Percentiles rank a stretch among this genome's conserved stretches.
phyloP scores from a whole-genome alignment of 768 basidiomycete genomes.

The Suillus lakei region DNA sequence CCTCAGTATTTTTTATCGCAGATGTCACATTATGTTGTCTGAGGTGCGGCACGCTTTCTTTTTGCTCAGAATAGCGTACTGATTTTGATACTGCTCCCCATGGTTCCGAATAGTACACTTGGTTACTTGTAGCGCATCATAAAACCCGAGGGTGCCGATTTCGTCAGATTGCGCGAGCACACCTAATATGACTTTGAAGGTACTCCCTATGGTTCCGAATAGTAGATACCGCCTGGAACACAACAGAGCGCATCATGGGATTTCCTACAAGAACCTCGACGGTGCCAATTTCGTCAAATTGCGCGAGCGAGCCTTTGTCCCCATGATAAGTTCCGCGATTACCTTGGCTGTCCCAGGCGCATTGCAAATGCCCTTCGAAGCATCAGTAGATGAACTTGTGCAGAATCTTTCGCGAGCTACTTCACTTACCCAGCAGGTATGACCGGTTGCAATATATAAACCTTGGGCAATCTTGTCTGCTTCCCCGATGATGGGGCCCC shows the following conservation, averaged over 20 bases:
- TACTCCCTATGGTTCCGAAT: background rate
- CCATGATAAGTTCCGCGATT: conserved; percentile 72
- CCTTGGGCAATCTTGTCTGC: conserved; percentile 60
- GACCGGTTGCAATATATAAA: conserved; percentile 75
- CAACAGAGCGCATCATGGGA: background rate
- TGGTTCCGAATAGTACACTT: background rate
- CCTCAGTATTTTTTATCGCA: background rate
- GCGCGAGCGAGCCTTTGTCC: conserved; percentile 64
- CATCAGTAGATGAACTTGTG: conserved; percentile 11
- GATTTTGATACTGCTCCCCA: background rate
- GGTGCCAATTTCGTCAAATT: conserved; percentile 55
- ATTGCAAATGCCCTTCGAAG: conserved; percentile 71
- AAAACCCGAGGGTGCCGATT: conserved; percentile 44
- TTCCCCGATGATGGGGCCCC: conserved; percentile 76
- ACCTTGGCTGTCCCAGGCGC: conserved; percentile 84
- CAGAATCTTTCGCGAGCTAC: conserved; percentile 2
- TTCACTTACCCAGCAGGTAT: conserved; percentile 74
- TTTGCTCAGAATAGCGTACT: background rate
- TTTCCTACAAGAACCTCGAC: conserved; percentile 36
- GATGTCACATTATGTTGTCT: no score
- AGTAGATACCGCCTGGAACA: background rate
- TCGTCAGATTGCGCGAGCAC: conserved; percentile 55
- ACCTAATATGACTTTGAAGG: background rate
- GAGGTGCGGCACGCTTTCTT: background rate
- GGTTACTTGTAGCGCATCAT: background rate